phyloP scores from a whole-genome alignment of 768 basidiomycete species.

The Chalciporus chontae region DNA sequence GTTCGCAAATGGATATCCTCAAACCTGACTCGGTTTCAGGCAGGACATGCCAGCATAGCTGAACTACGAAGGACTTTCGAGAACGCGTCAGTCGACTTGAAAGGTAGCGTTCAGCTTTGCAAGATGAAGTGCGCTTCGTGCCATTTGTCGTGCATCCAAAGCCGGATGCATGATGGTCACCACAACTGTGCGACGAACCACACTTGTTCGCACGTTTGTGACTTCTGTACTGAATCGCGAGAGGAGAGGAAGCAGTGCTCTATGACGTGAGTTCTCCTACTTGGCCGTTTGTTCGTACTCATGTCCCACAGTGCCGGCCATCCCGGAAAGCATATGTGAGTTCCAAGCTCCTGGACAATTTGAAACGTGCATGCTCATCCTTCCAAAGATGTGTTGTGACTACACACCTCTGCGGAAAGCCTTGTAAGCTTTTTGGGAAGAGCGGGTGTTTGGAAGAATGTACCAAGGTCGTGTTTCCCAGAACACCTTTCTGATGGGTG shows the following conservation, averaged over 20 bases:
- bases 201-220: conserved; percentile 41
- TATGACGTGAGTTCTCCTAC: conserved; percentile 38
- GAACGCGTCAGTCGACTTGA: conserved; percentile 42
- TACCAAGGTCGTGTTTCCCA: conserved; percentile 38
- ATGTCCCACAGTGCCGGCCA: conserved; percentile 48
- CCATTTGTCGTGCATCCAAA: conserved; percentile 46
- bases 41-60: conserved; percentile 42
- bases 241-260: conserved; percentile 35
- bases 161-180: conserved; percentile 40
- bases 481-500: not conserved
- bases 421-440: conserved; percentile 43
- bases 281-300: not conserved
- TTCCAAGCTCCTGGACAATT: not conserved
- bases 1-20: conserved; percentile 48
- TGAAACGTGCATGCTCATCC: not conserved
- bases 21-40: conserved; percentile 48
- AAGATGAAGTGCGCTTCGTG: conserved; percentile 46
- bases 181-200: conserved; percentile 55
- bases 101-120: conserved; percentile 48
- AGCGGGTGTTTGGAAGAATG: conserved; percentile 52
- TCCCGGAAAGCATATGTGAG: conserved; percentile 53
- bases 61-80: conserved; percentile 43
- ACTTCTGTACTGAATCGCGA: conserved; percentile 36
- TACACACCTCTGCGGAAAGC: conserved; percentile 52
- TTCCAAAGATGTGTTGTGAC: conserved; percentile 47